Evolutionary conservation across 208 protist species (phyloP).

Genomic region (Acanthamoeba pearcei): DNA sequence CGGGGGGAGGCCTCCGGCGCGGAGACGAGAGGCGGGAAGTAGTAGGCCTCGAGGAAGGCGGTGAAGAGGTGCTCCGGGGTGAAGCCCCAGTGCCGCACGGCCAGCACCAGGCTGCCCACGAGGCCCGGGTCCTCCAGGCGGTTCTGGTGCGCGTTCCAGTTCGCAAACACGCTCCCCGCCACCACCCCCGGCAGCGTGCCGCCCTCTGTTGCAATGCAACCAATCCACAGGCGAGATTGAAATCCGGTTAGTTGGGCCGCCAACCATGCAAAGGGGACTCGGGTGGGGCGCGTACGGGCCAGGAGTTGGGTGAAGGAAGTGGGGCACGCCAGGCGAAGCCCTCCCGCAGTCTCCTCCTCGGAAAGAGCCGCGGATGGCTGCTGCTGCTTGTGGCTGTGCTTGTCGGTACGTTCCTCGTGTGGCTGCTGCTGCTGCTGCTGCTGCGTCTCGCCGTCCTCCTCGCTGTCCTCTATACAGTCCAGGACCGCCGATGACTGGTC

Average conservation of each 20-base stretch:
- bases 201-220: background rate
- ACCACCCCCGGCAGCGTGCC: background rate
- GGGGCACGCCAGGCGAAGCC: too few species aligned
- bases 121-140: too few species aligned
- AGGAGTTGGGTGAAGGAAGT: too few species aligned
- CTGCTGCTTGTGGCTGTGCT: too few species aligned
- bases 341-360: too few species aligned
- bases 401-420: too few species aligned
- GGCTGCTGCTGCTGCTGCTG: too few species aligned
- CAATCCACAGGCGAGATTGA: background rate
- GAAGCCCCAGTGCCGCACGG: conserved; percentile 7
- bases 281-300: background rate
- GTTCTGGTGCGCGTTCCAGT: too few species aligned
- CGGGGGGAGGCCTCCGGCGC: background rate
- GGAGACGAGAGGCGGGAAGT: background rate
- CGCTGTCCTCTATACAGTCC: too few species aligned
- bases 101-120: background rate
- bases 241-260: background rate
- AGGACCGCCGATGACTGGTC: too few species aligned
- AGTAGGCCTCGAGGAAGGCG: conserved; percentile 10
- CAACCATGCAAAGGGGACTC: background rate
- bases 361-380: too few species aligned
- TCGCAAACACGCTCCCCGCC: background rate
- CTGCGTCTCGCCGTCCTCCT: too few species aligned
- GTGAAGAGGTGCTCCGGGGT: background rate